Evolutionary conservation across 768 basidiomycete species (phyloP), one percentile per base, ranked within the genome.

Genomic region (Cystofilobasidium bisporidii): DNA sequence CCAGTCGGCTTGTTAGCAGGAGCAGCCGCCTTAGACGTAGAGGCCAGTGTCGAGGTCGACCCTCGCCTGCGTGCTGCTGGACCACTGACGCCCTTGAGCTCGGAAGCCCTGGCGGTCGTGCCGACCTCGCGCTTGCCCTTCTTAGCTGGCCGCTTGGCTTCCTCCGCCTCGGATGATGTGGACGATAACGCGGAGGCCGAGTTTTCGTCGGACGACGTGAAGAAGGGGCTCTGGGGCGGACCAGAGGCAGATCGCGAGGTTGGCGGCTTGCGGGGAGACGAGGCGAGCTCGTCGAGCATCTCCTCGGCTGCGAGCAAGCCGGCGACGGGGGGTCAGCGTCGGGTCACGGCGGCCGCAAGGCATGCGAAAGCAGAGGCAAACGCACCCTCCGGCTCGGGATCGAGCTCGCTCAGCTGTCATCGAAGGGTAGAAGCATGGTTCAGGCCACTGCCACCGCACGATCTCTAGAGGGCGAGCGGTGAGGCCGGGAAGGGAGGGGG

Each of bases 241-340:
- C 14, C 24, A 3, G 43, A 43, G 43, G 43, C 43, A 8, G 43
- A 15, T 4, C 22, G 20, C 53, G 53, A 56, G 53, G 53, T 56
- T 4, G 53, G 15, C 53, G 18, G 53, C 30, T 56, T 56, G 53
- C 43, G 43, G 8, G 53, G 18, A 9, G 53, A n/a, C 10, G 53
- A 56, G 6, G 26, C 53, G 28, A 56, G 53, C 53, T 56, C 53
- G 53, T 56, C 53, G 28, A 56, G 53, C 53, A 56, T 56, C 18
- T 56, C 53, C 3, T 6, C 28, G 30, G 20, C 47, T 48, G 47
- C n/a, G 36, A 12, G 36, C 6, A 12, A 12, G 36, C 36, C 36
- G 36, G 36, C 6, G 36, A 36, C 6, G 36, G 36, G 12, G 36
- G n/a, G 53, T 15, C 50, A 24, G 50, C 22, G 10, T 24, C 3